Conservation (phyloP, 495 filamentous ascomycete genomes). For the Thermothielavioides terrestris region DNA sequence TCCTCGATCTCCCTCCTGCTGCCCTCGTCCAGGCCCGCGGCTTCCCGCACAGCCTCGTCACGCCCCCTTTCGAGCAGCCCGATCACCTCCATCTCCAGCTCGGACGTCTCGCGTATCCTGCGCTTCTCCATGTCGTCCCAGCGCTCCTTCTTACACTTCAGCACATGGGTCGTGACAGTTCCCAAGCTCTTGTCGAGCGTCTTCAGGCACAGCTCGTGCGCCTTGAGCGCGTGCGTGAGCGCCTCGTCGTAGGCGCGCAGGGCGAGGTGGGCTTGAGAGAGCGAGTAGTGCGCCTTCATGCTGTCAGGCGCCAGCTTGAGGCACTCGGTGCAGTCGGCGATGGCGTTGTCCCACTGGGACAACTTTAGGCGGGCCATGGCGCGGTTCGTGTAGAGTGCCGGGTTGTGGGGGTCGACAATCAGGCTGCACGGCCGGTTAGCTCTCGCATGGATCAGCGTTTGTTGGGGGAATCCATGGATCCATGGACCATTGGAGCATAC, state of each 20-base stretch:
- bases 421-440: constrained; percentile 34
- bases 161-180: constrained; percentile 56
- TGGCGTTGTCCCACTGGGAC: constrained; percentile 60
- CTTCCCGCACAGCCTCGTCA: constrained; percentile 18
- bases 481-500: constrained; percentile 45
- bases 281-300: constrained; percentile 77
- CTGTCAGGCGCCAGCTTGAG: constrained; percentile 57
- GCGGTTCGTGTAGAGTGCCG: constrained; percentile 74
- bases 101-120: constrained; percentile 35
- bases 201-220: constrained; percentile 61
- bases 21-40: constrained; percentile 34
- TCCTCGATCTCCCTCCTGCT: constrained; percentile 43
- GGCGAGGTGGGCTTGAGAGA: constrained; percentile 72
- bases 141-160: constrained; percentile 68
- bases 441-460: not conserved
- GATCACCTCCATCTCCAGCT: constrained; percentile 49
- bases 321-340: constrained; percentile 67
- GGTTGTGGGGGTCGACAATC: constrained; percentile 51
- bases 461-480: not conserved
- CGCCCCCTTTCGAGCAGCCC: constrained; percentile 29
- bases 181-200: constrained; percentile 52
- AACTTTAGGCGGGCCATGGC: constrained; percentile 74
- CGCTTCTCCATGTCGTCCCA: constrained; percentile 54
- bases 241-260: constrained; percentile 70
- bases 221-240: constrained; percentile 57